Evolutionary conservation across 2,329 filamentous ascomycete species (phyloP).

Genomic region (Fusarium tuaranense): DNA sequence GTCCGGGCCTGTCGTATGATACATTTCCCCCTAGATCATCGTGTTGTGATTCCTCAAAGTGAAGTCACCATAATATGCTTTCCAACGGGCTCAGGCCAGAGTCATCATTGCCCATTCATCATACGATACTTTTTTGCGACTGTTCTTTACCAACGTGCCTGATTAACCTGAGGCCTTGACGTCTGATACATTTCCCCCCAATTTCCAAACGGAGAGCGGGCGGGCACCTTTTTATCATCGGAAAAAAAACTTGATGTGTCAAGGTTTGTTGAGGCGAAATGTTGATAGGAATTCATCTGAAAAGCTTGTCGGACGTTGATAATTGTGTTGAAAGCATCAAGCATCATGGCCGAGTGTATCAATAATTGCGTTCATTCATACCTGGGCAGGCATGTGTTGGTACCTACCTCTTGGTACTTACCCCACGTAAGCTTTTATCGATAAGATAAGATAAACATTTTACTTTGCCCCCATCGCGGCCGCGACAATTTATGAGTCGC

Average conservation of each 20-base stretch:
- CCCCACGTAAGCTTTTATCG: slow-evolving; percentile 25
- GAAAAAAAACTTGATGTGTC: not conserved
- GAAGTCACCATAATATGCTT: not conserved
- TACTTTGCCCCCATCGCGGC: slow-evolving; percentile 32
- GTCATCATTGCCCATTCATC: not conserved
- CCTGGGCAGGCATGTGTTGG: too few species aligned
- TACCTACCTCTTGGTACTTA: not conserved
- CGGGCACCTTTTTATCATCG: not conserved
- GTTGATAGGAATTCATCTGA: not conserved
- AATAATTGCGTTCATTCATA: not conserved
- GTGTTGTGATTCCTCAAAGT: not conserved
- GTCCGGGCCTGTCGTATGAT: not conserved
- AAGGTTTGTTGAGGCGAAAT: not conserved
- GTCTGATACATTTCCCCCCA: not conserved
- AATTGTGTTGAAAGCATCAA: not conserved
- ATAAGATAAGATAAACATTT: slow-evolving; percentile 36
- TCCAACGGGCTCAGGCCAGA: not conserved
- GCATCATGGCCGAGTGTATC: not conserved
- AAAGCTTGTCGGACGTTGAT: not conserved
- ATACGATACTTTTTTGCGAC: not conserved
- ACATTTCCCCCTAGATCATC: not conserved
- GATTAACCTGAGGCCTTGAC: not conserved
- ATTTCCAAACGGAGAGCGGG: not conserved
- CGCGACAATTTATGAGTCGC: slow-evolving; percentile 29
- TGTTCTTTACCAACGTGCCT: not conserved